A percentile compares a stretch with the other conserved stretches of the same genome.
These are phyloP conservation scores for Gentiana straminea DNA, from an alignment of 257 asterid genomes.

Conservation along the genomic window DNA sequence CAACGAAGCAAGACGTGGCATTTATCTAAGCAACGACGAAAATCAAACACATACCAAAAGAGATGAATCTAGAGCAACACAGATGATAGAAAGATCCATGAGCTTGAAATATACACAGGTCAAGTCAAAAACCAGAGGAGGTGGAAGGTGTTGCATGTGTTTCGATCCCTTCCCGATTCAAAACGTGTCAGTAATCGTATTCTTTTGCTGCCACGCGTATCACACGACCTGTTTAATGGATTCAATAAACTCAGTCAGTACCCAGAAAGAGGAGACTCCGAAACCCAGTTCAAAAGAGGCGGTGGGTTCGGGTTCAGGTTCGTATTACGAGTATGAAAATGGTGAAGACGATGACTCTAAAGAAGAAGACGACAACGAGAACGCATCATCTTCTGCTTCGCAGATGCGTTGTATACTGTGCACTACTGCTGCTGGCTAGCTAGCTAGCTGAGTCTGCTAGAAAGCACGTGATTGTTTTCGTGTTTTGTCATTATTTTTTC, in stretches of 20 bases:
- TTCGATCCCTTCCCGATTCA: constrained; percentile 83
- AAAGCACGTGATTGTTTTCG: neutral
- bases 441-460: constrained; percentile 6
- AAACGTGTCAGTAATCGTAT: constrained; percentile 45
- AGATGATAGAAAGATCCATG: constrained; percentile 30
- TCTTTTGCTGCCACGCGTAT: constrained; percentile 96
- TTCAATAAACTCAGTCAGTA: constrained; percentile 40
- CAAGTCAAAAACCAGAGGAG: constrained; percentile 73
- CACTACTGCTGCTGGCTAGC: constrained; percentile 83
- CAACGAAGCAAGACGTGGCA: constrained; percentile 88
- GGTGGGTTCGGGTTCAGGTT: neutral
- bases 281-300: constrained; percentile 23
- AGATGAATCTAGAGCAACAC: constrained; percentile 29
- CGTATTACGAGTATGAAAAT: constrained; percentile 41
- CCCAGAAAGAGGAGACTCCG: constrained; percentile 28
- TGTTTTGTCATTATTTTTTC: too few relatives aligned
- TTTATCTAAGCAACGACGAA: constrained; percentile 68
- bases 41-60: constrained; percentile 43
- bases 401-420: constrained; percentile 86
- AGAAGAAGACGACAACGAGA: constrained; percentile 9
- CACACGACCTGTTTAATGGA: constrained; percentile 78
- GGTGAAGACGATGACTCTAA: constrained; percentile 34
- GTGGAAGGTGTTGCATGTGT: constrained; percentile 91
- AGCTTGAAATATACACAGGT: constrained; percentile 50
- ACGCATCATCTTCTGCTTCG: constrained; percentile 33